phyloP scores from a whole-genome alignment of 164 flowering plant genomes.

The Pachysandra terminalis region DNA sequence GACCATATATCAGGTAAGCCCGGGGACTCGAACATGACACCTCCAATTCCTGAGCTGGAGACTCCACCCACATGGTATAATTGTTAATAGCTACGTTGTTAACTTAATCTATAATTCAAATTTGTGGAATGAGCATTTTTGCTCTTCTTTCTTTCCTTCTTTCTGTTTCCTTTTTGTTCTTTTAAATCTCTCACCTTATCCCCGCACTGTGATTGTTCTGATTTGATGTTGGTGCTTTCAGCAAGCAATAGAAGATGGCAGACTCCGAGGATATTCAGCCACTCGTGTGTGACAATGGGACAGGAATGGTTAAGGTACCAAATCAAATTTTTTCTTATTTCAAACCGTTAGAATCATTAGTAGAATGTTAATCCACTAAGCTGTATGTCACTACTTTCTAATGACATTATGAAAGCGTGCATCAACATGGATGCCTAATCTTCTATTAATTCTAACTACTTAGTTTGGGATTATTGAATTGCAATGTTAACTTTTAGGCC shows the following conservation, averaged over 20 bases:
- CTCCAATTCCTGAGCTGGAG: too few species aligned
- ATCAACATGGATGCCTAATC: constrained; percentile 1
- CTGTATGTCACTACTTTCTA: constrained; percentile 10
- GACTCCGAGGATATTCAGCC: constrained; percentile 62
- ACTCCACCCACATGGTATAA: too few species aligned
- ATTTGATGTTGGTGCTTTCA: constrained; percentile 6
- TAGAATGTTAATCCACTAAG: too few species aligned
- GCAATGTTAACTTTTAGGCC: constrained; percentile 33
- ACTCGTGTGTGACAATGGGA: constrained; percentile 63
- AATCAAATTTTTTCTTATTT: constrained; percentile 7
- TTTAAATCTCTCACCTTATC: too few species aligned
- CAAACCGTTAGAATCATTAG: constrained; percentile 32
- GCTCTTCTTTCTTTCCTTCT: too few species aligned
- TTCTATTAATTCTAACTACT: not conserved
- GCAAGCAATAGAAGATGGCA: constrained; percentile 41
- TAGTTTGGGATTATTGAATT: not conserved
- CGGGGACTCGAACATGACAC: too few species aligned
- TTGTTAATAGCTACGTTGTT: not conserved
- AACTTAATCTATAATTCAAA: too few species aligned
- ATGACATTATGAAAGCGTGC: constrained; percentile 22
- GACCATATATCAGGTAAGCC: too few species aligned
- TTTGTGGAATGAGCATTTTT: not conserved
- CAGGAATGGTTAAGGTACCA: constrained; percentile 63
- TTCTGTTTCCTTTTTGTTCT: too few species aligned
- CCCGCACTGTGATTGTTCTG: constrained; percentile 33